Evolutionary conservation across 305 asterid species (phyloP).

Genomic region (Coffea humblotiana): DNA sequence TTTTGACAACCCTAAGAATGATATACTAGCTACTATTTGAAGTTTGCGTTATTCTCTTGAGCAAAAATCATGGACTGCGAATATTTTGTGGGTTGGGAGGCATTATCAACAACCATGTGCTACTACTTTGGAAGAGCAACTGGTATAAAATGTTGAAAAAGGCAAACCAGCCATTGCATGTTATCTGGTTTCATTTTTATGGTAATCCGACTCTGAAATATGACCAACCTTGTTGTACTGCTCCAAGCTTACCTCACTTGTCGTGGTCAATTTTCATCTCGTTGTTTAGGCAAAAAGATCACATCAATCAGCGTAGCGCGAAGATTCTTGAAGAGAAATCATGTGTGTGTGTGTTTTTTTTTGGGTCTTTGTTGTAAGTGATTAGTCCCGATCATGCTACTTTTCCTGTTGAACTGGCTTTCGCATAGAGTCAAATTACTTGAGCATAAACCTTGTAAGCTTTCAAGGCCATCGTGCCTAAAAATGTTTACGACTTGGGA

Average conservation of each 20-base stretch:
- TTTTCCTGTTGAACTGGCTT: neutral
- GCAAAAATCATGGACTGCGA: neutral
- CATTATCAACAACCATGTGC: conserved; percentile 11
- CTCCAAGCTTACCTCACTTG: neutral
- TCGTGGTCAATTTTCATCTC: neutral
- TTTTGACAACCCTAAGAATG: neutral
- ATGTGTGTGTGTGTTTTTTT: neutral
- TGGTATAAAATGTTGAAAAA: neutral
- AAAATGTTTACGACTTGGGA: neutral
- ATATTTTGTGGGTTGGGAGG: neutral
- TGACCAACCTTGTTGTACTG: neutral
- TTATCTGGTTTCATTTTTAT: neutral
- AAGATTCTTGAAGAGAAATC: neutral
- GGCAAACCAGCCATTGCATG: neutral
- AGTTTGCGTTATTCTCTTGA: neutral
- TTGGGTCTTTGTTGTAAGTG: neutral
- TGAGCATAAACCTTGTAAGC: neutral
- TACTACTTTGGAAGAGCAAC: neutral
- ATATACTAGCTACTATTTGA: neutral
- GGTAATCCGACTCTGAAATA: conserved; percentile 7
- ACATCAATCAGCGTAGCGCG: neutral
- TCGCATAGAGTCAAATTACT: neutral
- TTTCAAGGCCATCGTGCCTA: neutral
- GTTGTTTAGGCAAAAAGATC: neutral
- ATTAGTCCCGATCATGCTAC: neutral